phyloP scores from a whole-genome alignment of 192 early-diverging fungal genomes.

The Backusella parvicylindrica region DNA sequence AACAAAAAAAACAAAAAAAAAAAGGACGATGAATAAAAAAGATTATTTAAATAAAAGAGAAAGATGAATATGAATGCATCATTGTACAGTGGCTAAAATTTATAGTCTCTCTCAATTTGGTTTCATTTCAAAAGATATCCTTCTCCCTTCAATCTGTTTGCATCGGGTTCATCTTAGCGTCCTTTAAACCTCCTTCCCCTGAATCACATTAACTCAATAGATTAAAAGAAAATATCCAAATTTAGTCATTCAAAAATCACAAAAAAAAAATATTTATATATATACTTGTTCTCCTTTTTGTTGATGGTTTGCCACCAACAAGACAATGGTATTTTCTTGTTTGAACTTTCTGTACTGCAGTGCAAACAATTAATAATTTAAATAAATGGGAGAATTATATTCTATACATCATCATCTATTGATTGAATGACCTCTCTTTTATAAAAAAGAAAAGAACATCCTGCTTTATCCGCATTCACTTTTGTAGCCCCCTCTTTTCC shows the following conservation, averaged over 20 bases:
- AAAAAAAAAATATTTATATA: neutral
- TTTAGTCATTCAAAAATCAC: neutral
- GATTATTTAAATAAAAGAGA: neutral
- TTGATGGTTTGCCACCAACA: neutral
- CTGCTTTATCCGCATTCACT: neutral
- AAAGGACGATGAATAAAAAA: neutral
- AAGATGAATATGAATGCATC: neutral
- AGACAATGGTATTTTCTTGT: too few species aligned
- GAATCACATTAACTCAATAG: neutral
- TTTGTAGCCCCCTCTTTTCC: neutral
- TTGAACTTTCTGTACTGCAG: neutral
- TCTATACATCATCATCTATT: neutral
- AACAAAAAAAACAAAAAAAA: neutral
- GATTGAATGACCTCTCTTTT: neutral
- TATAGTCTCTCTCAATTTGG: conserved; percentile 4
- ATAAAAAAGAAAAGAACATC: neutral
- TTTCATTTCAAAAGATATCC: conserved; percentile 7
- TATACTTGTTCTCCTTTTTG: too few species aligned
- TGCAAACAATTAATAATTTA: neutral
- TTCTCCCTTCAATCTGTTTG: conserved; percentile 1
- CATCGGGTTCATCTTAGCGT: neutral
- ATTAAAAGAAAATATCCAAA: neutral
- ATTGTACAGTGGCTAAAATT: neutral
- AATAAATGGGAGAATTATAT: neutral
- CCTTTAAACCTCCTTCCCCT: neutral